phyloP scores from a whole-genome alignment of 345 rosid genomes.

The Geranium brycei region DNA sequence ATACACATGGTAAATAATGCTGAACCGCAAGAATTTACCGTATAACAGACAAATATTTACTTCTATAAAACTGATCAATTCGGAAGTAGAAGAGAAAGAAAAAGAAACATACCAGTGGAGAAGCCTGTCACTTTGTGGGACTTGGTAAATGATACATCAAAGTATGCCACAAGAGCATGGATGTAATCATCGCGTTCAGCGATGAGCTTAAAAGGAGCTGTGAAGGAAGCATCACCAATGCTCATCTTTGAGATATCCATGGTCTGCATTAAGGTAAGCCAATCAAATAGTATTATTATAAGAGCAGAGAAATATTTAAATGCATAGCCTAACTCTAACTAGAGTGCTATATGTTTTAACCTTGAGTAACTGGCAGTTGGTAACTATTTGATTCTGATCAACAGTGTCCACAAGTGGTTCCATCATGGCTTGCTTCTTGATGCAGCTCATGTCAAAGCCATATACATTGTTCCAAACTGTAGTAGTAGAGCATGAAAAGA shows the following conservation, averaged over 20 bases:
- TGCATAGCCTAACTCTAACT: neutral
- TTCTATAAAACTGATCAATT: neutral
- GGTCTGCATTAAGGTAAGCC: slow-evolving; percentile 33
- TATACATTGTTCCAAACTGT: slow-evolving; percentile 91
- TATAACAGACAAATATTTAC: too few species aligned
- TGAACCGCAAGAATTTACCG: too few species aligned
- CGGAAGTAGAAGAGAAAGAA: neutral
- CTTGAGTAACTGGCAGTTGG: slow-evolving; percentile 71
- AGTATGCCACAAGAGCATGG: slow-evolving; percentile 97
- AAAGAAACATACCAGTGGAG: slow-evolving; percentile 63
- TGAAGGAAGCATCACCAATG: slow-evolving; percentile 91
- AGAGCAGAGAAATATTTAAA: neutral
- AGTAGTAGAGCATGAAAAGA: slow-evolving; percentile 9
- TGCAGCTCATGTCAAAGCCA: slow-evolving; percentile 95
- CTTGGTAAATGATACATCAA: slow-evolving; percentile 89
- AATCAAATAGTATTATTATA: neutral
- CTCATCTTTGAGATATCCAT: slow-evolving; percentile 97
- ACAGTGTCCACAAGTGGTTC: slow-evolving; percentile 98
- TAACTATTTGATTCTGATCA: slow-evolving; percentile 85
- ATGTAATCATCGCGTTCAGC: slow-evolving; percentile 92
- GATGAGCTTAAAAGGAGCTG: slow-evolving; percentile 81
- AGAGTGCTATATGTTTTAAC: slow-evolving; percentile 16
- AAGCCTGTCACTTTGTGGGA: slow-evolving; percentile 91
- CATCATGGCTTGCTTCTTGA: slow-evolving; percentile 90
- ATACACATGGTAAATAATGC: too few species aligned